These are phyloP conservation scores for Elsinoe batatas DNA, from an alignment of 2,329 filamentous ascomycete species.

Conservation along the genomic window DNA sequence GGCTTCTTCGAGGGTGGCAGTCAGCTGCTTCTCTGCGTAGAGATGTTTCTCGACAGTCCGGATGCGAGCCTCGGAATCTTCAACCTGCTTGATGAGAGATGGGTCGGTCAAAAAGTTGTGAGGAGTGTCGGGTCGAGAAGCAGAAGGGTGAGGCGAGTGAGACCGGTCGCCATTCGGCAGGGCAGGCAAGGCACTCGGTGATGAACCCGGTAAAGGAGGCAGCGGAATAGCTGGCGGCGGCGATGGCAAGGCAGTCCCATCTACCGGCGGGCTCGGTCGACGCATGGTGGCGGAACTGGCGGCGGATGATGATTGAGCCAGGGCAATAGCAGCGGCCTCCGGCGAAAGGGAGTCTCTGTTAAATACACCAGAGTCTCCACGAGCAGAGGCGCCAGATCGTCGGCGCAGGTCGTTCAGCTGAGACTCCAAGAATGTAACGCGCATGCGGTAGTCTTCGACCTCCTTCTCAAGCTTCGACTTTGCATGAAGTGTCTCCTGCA, in stretches of 20 bases:
- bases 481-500: constrained; percentile 31
- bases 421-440: constrained; percentile 65
- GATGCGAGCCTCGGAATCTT: constrained; percentile 92
- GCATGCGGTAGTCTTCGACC: constrained; percentile 67
- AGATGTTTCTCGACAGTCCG: constrained; percentile 95
- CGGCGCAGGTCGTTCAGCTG: constrained; percentile 48
- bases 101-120: constrained; percentile 51
- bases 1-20: constrained; percentile 87
- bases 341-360: constrained; percentile 39
- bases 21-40: constrained; percentile 91
- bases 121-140: constrained; percentile 39
- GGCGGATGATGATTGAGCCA: constrained; percentile 48
- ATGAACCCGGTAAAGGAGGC: constrained; percentile 66
- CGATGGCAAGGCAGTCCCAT: constrained; percentile 76
- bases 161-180: constrained; percentile 33
- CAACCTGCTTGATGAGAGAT: constrained; percentile 67
- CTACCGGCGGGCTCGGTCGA: constrained; percentile 48
- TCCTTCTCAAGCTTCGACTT: constrained; percentile 44
- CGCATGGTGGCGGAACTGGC: constrained; percentile 19
- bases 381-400: constrained; percentile 24
- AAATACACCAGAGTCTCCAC: constrained; percentile 20
- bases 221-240: constrained; percentile 94
- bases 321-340: constrained; percentile 30
- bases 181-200: constrained; percentile 31
- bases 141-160: constrained; percentile 52